Percentiles rank a stretch among this genome's conserved stretches.
Evolutionary conservation across 768 basidiomycete species (phyloP).

Genomic region (Tulasnella sp.): DNA sequence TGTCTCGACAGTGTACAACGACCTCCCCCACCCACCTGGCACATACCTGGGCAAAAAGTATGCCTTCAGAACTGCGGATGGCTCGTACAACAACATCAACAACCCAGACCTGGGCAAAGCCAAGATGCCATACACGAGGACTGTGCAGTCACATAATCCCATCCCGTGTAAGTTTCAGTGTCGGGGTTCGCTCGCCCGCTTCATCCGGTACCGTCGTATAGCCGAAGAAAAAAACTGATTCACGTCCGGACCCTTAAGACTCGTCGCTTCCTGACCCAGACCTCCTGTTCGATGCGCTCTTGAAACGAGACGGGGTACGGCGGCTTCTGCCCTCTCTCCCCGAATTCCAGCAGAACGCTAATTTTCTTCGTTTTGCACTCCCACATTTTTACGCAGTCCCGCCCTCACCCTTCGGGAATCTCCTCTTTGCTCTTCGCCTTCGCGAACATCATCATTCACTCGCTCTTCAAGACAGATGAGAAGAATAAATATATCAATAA

Average conservation of each 20-base stretch:
- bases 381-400: conserved; percentile 5
- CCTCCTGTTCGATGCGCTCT: conserved; percentile 66
- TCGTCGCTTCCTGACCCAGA: conserved; percentile 59
- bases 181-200: background rate
- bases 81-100: conserved; percentile 67
- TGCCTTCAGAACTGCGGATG: conserved; percentile 61
- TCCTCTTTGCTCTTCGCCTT: conserved; percentile 45
- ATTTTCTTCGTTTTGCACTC: background rate
- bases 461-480: conserved; percentile 60
- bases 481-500: conserved; percentile 53
- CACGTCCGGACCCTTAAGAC: background rate
- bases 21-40: conserved; percentile 70
- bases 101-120: conserved; percentile 73
- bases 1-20: conserved; percentile 59
- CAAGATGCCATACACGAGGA: conserved; percentile 70
- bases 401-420: conserved; percentile 28
- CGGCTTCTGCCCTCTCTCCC: background rate
- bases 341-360: background rate
- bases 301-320: conserved; percentile 40
- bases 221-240: background rate
- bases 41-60: conserved; percentile 43
- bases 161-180: conserved; percentile 35
- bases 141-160: conserved; percentile 56
- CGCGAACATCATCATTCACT: conserved; percentile 71
- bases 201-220: background rate